Evolutionary conservation across 352 stramenopile species (phyloP).

Genomic region (Thalassiosira mediterranea): DNA sequence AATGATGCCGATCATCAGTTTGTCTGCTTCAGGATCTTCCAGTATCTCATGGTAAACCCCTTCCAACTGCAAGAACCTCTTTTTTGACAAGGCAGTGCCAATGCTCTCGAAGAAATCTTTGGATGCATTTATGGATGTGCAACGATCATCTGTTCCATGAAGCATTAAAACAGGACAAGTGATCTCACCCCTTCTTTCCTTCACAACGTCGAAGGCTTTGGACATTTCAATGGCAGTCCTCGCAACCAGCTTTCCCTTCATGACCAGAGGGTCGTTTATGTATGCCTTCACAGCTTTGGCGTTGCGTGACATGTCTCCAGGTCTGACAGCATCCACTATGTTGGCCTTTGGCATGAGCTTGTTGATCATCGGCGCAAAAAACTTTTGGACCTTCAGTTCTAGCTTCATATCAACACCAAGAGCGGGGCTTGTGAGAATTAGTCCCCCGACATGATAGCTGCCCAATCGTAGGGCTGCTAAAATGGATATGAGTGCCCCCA

Average conservation of each 20-base stretch:
- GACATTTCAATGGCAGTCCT: conserved; percentile 35
- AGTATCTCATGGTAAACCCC: conserved; percentile 49
- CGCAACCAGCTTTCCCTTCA: conserved; percentile 39
- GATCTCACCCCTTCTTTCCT: conserved; percentile 30
- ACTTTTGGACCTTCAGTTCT: conserved; percentile 46
- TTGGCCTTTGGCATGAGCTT: conserved; percentile 29
- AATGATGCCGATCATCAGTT: conserved; percentile 31
- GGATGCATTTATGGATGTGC: conserved; percentile 36
- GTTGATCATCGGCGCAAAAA: conserved; percentile 46
- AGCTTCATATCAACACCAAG: conserved; percentile 54
- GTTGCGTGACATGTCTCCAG: conserved; percentile 47
- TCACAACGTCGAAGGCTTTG: conserved; percentile 37
- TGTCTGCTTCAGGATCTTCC: conserved; percentile 45
- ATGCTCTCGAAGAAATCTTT: conserved; percentile 46
- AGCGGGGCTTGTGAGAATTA: conserved; percentile 44
- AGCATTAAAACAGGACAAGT: conserved; percentile 37
- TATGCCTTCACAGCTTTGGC: conserved; percentile 38
- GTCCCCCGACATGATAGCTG: conserved; percentile 24
- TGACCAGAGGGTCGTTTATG: conserved; percentile 46
- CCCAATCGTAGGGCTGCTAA: conserved; percentile 23
- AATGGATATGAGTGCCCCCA: conserved; percentile 42
- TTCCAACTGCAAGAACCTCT: conserved; percentile 33
- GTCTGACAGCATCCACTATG: conserved; percentile 49
- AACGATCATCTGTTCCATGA: conserved; percentile 44
- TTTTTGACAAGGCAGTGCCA: conserved; percentile 29